A percentile compares a stretch with the other conserved stretches of the same genome.
Conservation (phyloP, 1,284 basidiomycete genomes). For the Leucoagaricus sp. region DNA sequence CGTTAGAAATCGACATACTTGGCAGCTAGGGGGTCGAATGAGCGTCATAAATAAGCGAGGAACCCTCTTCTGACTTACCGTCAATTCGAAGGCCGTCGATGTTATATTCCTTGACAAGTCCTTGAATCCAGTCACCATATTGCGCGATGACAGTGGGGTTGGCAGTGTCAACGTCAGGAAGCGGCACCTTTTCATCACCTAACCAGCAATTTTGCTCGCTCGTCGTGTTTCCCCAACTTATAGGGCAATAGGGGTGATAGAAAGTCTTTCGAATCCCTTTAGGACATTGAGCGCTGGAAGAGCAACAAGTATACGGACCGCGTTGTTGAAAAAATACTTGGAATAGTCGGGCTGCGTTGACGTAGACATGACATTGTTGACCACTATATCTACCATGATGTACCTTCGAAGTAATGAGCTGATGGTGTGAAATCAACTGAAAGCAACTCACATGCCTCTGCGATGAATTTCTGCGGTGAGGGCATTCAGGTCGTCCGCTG, state of each 20-base stretch:
- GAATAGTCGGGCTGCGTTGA: conserved; percentile 58
- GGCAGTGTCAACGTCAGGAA: conserved; percentile 76
- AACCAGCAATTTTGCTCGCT: conserved; percentile 77
- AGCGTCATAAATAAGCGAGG: conserved; percentile 5
- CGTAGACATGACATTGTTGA: conserved; percentile 72
- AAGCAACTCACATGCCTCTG: conserved; percentile 57
- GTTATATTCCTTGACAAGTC: conserved; percentile 61
- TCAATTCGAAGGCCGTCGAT: conserved; percentile 81
- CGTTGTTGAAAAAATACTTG: conserved; percentile 59
- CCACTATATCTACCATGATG: conserved; percentile 79
- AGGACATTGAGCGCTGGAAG: conserved; percentile 1
- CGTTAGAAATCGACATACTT: conserved; percentile 45
- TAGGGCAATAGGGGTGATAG: conserved; percentile 68
- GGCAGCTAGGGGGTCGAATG: conserved; percentile 42
- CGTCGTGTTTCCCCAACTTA: conserved; percentile 64
- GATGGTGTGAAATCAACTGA: neutral
- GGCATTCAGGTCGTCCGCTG: conserved; percentile 66
- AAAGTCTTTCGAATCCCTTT: conserved; percentile 36
- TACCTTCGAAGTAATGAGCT: conserved; percentile 40
- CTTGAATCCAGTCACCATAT: conserved; percentile 63
- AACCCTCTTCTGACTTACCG: conserved; percentile 37
- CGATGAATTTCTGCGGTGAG: conserved; percentile 65
- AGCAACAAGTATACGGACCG: conserved; percentile 32
- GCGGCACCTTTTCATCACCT: conserved; percentile 64
- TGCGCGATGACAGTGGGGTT: conserved; percentile 55